Base-by-base conservation (phyloP, 2,329 filamentous ascomycete species). In the Monilinia fructigena region DNA sequence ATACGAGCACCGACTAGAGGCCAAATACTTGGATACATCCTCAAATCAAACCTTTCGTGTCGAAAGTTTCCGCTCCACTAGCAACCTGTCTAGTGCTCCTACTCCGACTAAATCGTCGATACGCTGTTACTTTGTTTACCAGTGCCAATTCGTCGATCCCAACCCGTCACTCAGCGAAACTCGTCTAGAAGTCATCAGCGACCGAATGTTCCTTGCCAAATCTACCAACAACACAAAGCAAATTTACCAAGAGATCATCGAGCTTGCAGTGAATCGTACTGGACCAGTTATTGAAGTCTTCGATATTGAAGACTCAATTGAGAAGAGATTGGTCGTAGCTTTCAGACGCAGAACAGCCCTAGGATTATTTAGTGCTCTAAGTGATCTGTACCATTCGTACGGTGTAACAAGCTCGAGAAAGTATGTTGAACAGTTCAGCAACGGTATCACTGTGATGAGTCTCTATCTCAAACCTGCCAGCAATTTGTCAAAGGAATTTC, bases 401-500 rank as follows among this genome's bases (percentile, higher is more conserved):
- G 94, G 95, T 54, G 86, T 98, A 69, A 99, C 95, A 2, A 96
- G 92, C 75, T 95, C 95, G 38, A 86, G 95, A 73, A 99, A 99
- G 82, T 99, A 99, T 76, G 91, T 99, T 58, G 92, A 99, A 80
- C 95, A 98, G 80, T 99, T 99, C 83, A 95, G 93, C 75, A 99
- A 99, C 78, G 95, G 95, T 69, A 96, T 97, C 77, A 96, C 92
- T 18, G 90, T 98, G 78, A 96, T 98, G 85, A 97, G 93, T 73
- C 86, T 97, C 70, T 99, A 99, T 79, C 85, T 99, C 68, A 89
- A 90, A 71, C 93, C 92, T 28, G 84, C 90, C 23, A 77, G 82
- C 58, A 85, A 84, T 70, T 79, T 84, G 53, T 82, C 84, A 66
- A 80, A 81, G 38, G 80, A 81, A 12, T 82, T 85, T 76, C 93